Conservation (phyloP, 139 green algal species). For the Chlorella ohadii region DNA sequence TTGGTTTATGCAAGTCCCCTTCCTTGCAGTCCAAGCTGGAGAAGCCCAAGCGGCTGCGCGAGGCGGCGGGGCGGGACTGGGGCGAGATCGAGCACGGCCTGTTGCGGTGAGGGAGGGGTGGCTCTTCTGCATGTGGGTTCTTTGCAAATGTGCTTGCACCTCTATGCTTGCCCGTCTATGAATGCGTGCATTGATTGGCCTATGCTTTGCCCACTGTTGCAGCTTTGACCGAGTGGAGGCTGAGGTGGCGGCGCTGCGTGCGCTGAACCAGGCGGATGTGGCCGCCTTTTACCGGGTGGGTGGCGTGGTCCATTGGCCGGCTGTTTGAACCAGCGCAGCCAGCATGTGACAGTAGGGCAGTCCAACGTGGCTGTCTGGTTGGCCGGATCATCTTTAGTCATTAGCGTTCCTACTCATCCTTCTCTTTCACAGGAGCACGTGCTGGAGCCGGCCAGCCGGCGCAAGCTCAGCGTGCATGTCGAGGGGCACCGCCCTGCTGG, state of each 20-base stretch:
- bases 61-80: slow-evolving; percentile 56
- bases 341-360: too few species aligned
- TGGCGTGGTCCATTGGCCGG: slow-evolving; percentile 2
- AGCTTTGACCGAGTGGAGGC: slow-evolving; percentile 57
- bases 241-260: slow-evolving; percentile 70
- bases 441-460: slow-evolving; percentile 6
- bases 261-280: slow-evolving; percentile 64
- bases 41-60: slow-evolving; percentile 77
- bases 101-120: slow-evolving; percentile 8
- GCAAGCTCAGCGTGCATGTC: slow-evolving; percentile 60
- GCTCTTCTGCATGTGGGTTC: too few species aligned
- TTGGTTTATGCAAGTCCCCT: too few species aligned
- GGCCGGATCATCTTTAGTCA: too few species aligned
- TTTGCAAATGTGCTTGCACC: too few species aligned
- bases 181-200: too few species aligned
- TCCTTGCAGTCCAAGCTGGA: slow-evolving; percentile 81
- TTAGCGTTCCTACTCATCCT: too few species aligned
- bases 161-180: too few species aligned
- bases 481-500: neutral
- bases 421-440: slow-evolving; percentile 46
- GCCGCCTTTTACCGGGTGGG: slow-evolving; percentile 57
- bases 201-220: neutral
- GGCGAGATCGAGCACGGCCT: slow-evolving; percentile 63
- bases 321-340: too few species aligned
- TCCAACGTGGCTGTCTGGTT: too few species aligned